phyloP scores from a whole-genome alignment of 106 monocot genomes.

The Allium cepa region DNA sequence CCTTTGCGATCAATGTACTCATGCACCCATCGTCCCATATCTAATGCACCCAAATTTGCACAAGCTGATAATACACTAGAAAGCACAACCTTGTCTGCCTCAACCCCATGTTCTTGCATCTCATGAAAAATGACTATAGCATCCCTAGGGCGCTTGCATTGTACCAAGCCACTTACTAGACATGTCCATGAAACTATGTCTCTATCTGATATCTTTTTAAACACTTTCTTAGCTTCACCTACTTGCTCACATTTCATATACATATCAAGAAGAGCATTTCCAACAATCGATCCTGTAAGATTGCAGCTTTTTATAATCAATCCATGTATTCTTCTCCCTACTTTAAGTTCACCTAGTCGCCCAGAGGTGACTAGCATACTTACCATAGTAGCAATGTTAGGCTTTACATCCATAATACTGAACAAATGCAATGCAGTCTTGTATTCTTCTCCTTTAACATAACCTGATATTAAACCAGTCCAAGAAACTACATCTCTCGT shows the following conservation, averaged over 20 bases:
- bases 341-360: slow-evolving; percentile 12
- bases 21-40: slow-evolving; percentile 46
- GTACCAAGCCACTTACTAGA: slow-evolving; percentile 42
- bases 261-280: slow-evolving; percentile 72
- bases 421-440: slow-evolving; percentile 35
- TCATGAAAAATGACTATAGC: slow-evolving; percentile 35
- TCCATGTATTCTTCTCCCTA: slow-evolving; percentile 50
- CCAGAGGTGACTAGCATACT: slow-evolving; percentile 50
- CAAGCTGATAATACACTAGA: slow-evolving; percentile 73
- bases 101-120: slow-evolving; percentile 37
- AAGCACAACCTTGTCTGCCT: slow-evolving; percentile 57
- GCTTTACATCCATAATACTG: slow-evolving; percentile 42
- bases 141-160: slow-evolving; percentile 38
- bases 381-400: slow-evolving; percentile 52
- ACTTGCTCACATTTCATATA: slow-evolving; percentile 49
- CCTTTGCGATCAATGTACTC: slow-evolving; percentile 47
- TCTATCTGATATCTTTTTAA: slow-evolving; percentile 26
- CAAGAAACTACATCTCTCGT: slow-evolving; percentile 64
- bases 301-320: slow-evolving; percentile 24
- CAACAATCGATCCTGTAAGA: slow-evolving; percentile 10
- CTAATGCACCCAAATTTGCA: slow-evolving; percentile 50
- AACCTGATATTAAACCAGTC: slow-evolving; percentile 66
- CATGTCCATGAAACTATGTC: slow-evolving; percentile 69
- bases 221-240: slow-evolving; percentile 37
- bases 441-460: slow-evolving; percentile 47